These are phyloP conservation scores for Thinopyrum elongatum DNA, from an alignment of 176 grass and related monocot genomes.

Conservation along the genomic window DNA sequence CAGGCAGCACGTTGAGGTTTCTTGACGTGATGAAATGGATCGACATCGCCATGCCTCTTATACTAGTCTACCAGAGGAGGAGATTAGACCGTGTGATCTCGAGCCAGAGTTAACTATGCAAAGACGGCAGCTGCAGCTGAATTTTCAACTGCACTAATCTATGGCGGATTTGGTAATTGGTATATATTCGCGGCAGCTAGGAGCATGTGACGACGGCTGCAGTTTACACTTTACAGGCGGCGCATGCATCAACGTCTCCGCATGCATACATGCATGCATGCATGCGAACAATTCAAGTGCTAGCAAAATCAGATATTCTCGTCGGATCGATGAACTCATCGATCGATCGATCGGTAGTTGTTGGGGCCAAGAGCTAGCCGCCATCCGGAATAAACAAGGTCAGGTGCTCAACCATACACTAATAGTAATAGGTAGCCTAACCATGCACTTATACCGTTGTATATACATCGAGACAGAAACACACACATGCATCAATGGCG, in stretches of 20 bases:
- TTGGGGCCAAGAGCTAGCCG: background rate
- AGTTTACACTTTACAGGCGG: conserved; percentile 10
- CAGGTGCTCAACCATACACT: conserved; percentile 22
- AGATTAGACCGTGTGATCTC: background rate
- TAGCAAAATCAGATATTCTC: too few relatives aligned
- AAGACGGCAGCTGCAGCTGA: background rate
- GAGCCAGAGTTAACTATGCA: background rate
- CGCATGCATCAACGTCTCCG: background rate
- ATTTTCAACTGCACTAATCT: background rate
- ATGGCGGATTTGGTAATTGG: background rate
- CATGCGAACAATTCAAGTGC: background rate
- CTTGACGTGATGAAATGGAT: background rate
- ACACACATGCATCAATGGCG: background rate
- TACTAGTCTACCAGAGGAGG: background rate
- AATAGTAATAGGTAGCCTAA: background rate
- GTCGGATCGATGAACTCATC: background rate
- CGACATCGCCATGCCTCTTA: background rate
- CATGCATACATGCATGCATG: background rate
- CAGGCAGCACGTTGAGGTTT: background rate
- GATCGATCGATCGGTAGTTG: background rate
- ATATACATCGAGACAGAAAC: background rate
- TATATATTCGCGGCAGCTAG: background rate
- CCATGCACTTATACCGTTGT: too few relatives aligned
- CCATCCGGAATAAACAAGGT: background rate
- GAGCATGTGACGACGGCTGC: conserved; percentile 6